Percentiles rank a stretch among this genome's conserved stretches.
phyloP scores from a whole-genome alignment of 2,329 filamentous ascomycete species.

The Claviceps sp. region DNA sequence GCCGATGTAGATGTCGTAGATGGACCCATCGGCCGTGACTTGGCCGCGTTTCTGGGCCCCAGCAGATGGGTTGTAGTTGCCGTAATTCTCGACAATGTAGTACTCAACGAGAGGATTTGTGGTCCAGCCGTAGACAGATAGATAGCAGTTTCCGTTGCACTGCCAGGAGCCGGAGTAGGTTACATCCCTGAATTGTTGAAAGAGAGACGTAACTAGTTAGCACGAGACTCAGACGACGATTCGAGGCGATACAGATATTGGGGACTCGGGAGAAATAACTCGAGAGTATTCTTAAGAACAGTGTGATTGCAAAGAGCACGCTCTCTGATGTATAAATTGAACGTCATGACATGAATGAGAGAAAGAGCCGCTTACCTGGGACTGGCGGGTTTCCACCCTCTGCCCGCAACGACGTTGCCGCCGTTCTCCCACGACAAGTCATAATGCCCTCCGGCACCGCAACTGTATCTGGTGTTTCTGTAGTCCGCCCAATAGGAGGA shows the following conservation, averaged over 20 bases:
- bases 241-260: too few species aligned
- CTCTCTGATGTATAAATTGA: slow-evolving; percentile 6
- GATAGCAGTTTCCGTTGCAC: slow-evolving; percentile 20
- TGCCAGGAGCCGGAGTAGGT: neutral
- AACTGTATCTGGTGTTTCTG: neutral
- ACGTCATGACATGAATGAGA: neutral
- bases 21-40: slow-evolving; percentile 22
- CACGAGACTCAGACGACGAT: too few species aligned
- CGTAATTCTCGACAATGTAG: slow-evolving; percentile 25
- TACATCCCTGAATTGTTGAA: slow-evolving; percentile 17
- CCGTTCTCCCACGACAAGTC: slow-evolving; percentile 24
- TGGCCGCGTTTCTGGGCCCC: slow-evolving; percentile 20
- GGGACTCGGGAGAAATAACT: too few species aligned
- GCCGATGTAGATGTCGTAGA: slow-evolving; percentile 24
- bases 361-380: slow-evolving; percentile 24
- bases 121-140: slow-evolving; percentile 27
- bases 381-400: slow-evolving; percentile 42
- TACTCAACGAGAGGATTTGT: slow-evolving; percentile 23
- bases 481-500: neutral
- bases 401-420: slow-evolving; percentile 43
- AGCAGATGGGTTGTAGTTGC: slow-evolving; percentile 23
- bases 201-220: neutral
- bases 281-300: too few species aligned
- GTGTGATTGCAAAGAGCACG: neutral
- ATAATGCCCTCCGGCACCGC: neutral